Evolutionary conservation across 495 filamentous ascomycete genomes (phyloP), one percentile per base, ranked within the genome.

Genomic region (Neurospora sp.): DNA sequence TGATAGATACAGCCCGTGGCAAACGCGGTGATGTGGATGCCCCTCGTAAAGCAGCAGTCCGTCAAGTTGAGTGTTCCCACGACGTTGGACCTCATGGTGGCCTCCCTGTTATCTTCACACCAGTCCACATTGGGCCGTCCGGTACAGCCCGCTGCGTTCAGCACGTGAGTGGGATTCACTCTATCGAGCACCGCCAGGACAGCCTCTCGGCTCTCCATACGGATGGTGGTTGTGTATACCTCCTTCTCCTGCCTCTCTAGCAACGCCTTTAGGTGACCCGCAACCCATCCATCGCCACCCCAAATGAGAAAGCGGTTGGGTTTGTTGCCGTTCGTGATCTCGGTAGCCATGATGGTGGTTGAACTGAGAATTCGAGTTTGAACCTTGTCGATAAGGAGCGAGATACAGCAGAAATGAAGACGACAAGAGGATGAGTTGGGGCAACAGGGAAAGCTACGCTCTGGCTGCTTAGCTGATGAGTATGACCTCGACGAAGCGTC

Each of bases 51-150:
- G 80, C 89, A 91, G 76, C 82, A 85, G 76, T 90, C 89, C 68
- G 88, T 81, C 76, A 91, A 80, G 77, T 90, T 90, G 74, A 91
- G 76, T 4, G 89, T 87, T 70, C 89, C 89, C 71, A 90, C 84
- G 65, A 88, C 89, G 72, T 91, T 91, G 76, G 87, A 89, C 72
- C 88, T 81, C 76, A 91, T 85, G 44, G 89, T 91, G 42, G 87
- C 85, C 78, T 89, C 85, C 79, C 85, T 89, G 81, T 91, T 87
- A 76, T 89, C 88, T 80, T 91, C 89, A 75, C 89, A 91, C 89
- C 89, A 91, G 81, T 91, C 89, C 76, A 91, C 89, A 74, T 91
- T 91, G 70, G 89, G 89, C 27, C 89, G 86, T 45, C 89, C 89
- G n/a, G 89, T 91, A 74, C 86, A 89, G 39, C 89, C 89, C 65